These are phyloP conservation scores for Pleurostoma richardsiae DNA, from an alignment of 2,329 filamentous ascomycete genomes.

Conservation along the genomic window DNA sequence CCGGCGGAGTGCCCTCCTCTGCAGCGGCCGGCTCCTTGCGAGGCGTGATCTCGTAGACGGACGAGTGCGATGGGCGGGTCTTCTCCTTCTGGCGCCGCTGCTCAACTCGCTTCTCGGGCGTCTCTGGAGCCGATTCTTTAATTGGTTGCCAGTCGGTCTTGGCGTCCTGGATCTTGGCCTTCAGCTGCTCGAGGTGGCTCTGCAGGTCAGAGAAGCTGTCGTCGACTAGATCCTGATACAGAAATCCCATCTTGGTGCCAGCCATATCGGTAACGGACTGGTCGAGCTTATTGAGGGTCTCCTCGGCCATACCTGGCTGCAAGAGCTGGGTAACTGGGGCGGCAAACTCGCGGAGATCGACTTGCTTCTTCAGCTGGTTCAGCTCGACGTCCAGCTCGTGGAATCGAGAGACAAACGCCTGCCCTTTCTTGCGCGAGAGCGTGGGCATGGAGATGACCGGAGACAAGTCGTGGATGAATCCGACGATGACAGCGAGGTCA, in stretches of 20 bases:
- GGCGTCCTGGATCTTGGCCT: slow-evolving; percentile 12
- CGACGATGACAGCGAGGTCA: slow-evolving; percentile 29
- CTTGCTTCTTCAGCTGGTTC: slow-evolving; percentile 24
- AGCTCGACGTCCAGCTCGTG: slow-evolving; percentile 30
- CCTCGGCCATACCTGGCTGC: slow-evolving; percentile 29
- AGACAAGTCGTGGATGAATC: slow-evolving; percentile 33
- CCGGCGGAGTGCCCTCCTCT: background rate
- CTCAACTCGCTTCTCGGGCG: slow-evolving; percentile 19
- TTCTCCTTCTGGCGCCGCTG: slow-evolving; percentile 35
- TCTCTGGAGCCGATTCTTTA: slow-evolving; percentile 10
- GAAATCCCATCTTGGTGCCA: slow-evolving; percentile 31
- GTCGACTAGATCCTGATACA: slow-evolving; percentile 37
- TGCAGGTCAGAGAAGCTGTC: slow-evolving; percentile 28
- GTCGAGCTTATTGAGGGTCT: slow-evolving; percentile 29
- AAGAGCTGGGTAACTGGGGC: slow-evolving; percentile 35
- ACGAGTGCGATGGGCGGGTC: slow-evolving; percentile 31
- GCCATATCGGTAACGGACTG: slow-evolving; percentile 28
- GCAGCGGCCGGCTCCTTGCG: background rate
- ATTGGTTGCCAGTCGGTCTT: slow-evolving; percentile 13
- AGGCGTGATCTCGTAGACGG: slow-evolving; percentile 22
- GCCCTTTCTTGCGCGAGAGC: slow-evolving; percentile 30
- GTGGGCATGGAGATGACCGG: slow-evolving; percentile 26
- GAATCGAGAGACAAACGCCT: slow-evolving; percentile 25
- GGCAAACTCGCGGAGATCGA: slow-evolving; percentile 33
- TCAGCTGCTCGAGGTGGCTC: slow-evolving; percentile 16